Evolutionary conservation across 257 asterid genomes (phyloP).

Genomic region (Ilex aquifolium): DNA sequence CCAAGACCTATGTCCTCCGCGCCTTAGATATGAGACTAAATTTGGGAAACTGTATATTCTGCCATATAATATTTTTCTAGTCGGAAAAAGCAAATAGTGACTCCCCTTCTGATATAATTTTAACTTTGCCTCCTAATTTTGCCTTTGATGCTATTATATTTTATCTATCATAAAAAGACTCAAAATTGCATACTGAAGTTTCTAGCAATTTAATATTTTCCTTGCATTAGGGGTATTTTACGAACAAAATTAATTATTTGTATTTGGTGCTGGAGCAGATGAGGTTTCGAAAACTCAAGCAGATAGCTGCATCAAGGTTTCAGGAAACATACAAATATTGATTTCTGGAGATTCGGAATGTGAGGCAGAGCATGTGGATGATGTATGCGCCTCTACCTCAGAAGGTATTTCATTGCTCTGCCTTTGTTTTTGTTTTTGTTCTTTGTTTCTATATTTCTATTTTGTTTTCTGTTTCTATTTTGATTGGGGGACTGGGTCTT

Average conservation of each 20-base stretch:
- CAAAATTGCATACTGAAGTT: too few species aligned
- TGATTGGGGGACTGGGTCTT: too few species aligned
- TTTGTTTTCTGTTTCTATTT: neutral
- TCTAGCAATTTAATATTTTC: too few species aligned
- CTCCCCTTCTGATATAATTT: too few species aligned
- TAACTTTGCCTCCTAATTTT: too few species aligned
- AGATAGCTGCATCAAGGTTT: conserved; percentile 28
- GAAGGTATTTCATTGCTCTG: conserved; percentile 12
- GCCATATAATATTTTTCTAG: too few species aligned
- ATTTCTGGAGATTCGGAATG: conserved; percentile 25
- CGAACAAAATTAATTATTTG: conserved; percentile 11
- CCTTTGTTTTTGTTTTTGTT: conserved; percentile 11
- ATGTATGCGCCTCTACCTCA: conserved; percentile 16
- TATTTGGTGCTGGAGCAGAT: conserved; percentile 25
- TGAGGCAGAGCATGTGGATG: conserved; percentile 31
- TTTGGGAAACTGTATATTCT: too few species aligned
- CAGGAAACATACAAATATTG: conserved; percentile 31
- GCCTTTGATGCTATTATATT: too few species aligned
- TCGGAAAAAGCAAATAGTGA: too few species aligned
- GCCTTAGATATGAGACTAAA: too few species aligned
- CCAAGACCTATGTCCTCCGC: too few species aligned
- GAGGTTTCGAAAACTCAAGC: conserved; percentile 33
- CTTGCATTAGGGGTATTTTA: neutral
- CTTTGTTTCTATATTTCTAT: neutral
- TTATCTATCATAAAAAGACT: too few species aligned